phyloP scores from a whole-genome alignment of 1,139 yeast genomes.

The Debaryomyces robertsiae region DNA sequence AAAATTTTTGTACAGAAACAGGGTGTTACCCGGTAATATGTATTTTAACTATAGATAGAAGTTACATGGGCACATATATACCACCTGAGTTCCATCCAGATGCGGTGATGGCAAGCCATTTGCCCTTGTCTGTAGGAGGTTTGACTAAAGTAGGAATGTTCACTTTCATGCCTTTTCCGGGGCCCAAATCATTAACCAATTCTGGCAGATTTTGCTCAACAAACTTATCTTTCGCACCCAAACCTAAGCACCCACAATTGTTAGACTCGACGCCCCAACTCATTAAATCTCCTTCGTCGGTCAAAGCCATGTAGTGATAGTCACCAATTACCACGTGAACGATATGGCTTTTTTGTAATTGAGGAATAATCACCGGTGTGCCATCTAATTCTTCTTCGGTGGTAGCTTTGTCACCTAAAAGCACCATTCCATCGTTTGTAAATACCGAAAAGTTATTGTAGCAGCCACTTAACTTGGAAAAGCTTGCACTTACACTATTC shows the following conservation, averaged over 20 bases:
- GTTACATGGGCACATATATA: conserved; percentile 25
- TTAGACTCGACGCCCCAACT: conserved; percentile 73
- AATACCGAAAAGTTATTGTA: conserved; percentile 55
- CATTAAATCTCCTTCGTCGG: conserved; percentile 58
- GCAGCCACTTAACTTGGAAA: conserved; percentile 52
- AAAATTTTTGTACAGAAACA: not conserved
- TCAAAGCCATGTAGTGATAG: conserved; percentile 67
- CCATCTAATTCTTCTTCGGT: conserved; percentile 18
- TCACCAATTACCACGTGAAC: conserved; percentile 71
- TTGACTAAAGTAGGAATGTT: conserved; percentile 45
- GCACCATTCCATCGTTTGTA: conserved; percentile 52
- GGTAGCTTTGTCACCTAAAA: conserved; percentile 39
- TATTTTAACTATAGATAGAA: not conserved
- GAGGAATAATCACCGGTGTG: conserved; percentile 35
- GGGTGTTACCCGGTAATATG: conserved; percentile 9
- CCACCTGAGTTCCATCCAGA: conserved; percentile 87
- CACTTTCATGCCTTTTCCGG: conserved; percentile 43
- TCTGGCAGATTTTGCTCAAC: conserved; percentile 16
- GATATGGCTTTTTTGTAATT: conserved; percentile 54
- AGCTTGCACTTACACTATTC: conserved; percentile 23
- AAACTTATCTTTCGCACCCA: conserved; percentile 48
- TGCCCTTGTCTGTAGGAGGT: conserved; percentile 34
- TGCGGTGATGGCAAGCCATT: conserved; percentile 58
- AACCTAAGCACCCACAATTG: conserved; percentile 70
- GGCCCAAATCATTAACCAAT: conserved; percentile 28